These are phyloP conservation scores for Agrostemma githago DNA, from an alignment of 148 eudicot genomes.

Conservation along the genomic window DNA sequence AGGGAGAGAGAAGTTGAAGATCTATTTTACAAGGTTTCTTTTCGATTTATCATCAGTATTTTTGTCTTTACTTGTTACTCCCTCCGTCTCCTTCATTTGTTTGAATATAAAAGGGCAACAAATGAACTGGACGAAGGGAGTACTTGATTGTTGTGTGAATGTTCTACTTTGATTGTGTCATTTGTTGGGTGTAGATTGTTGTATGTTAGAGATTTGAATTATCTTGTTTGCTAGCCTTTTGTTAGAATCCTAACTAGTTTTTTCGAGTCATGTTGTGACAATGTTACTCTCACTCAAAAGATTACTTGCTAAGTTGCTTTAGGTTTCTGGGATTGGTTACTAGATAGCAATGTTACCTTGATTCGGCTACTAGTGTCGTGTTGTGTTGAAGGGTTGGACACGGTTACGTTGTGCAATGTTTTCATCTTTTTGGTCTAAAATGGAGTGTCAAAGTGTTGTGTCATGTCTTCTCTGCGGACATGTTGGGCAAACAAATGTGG, in stretches of 20 bases:
- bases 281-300: no score
- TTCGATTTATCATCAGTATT: neutral
- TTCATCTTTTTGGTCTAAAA: no score
- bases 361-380: no score
- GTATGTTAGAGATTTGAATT: neutral
- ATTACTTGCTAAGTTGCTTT: neutral
- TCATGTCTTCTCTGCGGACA: no score
- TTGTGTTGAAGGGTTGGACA: no score
- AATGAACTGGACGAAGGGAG: neutral
- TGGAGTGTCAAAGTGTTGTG: no score
- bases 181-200: neutral
- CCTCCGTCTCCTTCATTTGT: neutral
- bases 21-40: conserved; percentile 57
- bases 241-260: neutral
- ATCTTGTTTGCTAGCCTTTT: neutral
- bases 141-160: neutral
- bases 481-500: no score
- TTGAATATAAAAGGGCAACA: neutral
- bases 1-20: conserved; percentile 72
- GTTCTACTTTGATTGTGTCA: neutral
- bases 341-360: neutral
- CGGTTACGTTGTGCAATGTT: no score
- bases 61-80: neutral
- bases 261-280: neutral
- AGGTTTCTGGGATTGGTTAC: neutral